phyloP scores from a whole-genome alignment of 176 grass and related monocot species.

The Musa itinerans region DNA sequence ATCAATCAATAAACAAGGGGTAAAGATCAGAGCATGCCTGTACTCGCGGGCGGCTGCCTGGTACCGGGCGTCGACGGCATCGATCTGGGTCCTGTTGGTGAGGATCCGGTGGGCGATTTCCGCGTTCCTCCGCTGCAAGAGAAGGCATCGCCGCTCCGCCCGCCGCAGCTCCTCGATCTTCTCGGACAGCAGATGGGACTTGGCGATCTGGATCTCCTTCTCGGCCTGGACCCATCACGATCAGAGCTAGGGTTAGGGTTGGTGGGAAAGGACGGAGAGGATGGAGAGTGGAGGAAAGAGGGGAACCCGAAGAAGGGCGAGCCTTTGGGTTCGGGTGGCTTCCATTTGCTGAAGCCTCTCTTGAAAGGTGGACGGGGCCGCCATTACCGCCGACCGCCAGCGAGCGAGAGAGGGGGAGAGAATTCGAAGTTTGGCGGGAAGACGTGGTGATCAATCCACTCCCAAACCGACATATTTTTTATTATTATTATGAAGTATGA shows the following conservation, averaged over 20 bases:
- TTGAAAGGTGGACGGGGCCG: slow-evolving; percentile 62
- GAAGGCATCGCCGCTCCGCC: slow-evolving; percentile 49
- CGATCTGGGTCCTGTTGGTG: slow-evolving; percentile 44
- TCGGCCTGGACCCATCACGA: slow-evolving; percentile 37
- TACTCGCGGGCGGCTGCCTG: slow-evolving; percentile 26
- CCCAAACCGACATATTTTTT: too few species aligned
- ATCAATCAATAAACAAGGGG: slow-evolving; percentile 1
- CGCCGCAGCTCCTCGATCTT: slow-evolving; percentile 36
- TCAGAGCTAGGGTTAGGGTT: slow-evolving; percentile 14
- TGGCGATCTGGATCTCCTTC: slow-evolving; percentile 57
- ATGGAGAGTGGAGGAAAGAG: neutral
- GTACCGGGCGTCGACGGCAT: slow-evolving; percentile 31
- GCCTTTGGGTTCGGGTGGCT: slow-evolving; percentile 50
- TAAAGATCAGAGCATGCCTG: slow-evolving; percentile 9
- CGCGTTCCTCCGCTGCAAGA: slow-evolving; percentile 48
- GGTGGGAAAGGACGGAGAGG: neutral
- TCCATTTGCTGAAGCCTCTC: slow-evolving; percentile 76
- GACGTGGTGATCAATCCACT: too few species aligned
- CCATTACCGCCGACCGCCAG: slow-evolving; percentile 27
- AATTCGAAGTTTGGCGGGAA: neutral
- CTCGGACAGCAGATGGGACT: slow-evolving; percentile 37
- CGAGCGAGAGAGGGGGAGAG: neutral
- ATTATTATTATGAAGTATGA: too few species aligned
- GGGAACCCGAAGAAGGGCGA: slow-evolving; percentile 52
- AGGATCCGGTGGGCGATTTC: slow-evolving; percentile 61